Conservation (phyloP, 2,329 filamentous ascomycete genomes). For the Fusarium cicatricum region DNA sequence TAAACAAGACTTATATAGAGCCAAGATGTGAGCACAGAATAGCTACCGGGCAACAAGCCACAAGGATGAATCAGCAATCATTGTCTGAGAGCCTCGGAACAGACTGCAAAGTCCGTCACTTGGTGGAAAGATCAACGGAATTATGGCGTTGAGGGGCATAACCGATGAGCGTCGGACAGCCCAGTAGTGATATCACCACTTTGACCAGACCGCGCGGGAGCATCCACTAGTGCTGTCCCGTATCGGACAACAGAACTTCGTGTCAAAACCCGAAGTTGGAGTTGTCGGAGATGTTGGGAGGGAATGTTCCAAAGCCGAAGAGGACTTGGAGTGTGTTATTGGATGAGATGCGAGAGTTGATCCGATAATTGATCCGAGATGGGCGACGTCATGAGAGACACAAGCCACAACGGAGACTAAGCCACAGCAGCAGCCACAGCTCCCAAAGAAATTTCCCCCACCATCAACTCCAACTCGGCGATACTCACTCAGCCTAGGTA, state of each 20-base stretch:
- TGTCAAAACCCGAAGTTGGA: conserved; percentile 28
- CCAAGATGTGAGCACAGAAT: neutral
- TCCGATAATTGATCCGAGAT: conserved; percentile 33
- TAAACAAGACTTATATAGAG: conserved; percentile 5
- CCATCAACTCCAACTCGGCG: conserved; percentile 22
- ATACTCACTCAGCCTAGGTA: conserved; percentile 6
- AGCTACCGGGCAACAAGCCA: neutral
- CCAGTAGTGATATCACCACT: conserved; percentile 21
- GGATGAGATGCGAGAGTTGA: neutral
- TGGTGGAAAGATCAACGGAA: conserved; percentile 5
- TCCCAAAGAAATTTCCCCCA: conserved; percentile 38
- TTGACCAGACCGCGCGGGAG: neutral
- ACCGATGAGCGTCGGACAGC: neutral
- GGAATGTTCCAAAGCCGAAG: conserved; percentile 38
- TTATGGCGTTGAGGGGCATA: conserved; percentile 8
- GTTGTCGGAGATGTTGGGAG: neutral
- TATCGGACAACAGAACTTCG: conserved; percentile 23
- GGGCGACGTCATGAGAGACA: neutral
- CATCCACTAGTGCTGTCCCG: neutral
- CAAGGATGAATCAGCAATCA: neutral
- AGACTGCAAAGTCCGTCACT: conserved; percentile 1
- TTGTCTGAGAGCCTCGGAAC: neutral
- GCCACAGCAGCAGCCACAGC: conserved; percentile 39
- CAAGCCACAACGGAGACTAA: neutral
- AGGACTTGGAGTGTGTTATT: neutral